Evolutionary conservation across 805 yeast species (phyloP), one percentile per base, ranked within the genome.

Genomic region (Brettanomyces sp.): DNA sequence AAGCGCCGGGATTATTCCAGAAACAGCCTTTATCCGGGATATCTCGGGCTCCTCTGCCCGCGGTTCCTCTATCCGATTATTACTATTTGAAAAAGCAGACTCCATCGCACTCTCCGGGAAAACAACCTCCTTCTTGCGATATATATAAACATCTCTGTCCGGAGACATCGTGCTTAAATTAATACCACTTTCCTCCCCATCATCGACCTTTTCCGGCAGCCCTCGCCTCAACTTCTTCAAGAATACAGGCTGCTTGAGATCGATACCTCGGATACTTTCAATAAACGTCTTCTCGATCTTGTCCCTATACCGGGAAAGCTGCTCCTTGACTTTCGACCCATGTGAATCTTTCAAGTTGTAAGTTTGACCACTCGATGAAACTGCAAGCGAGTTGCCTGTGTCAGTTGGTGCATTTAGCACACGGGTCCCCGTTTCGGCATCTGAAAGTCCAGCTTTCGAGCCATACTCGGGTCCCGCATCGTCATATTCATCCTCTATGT

Each of bases 121-220:
- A 36, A 36, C 38, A 11, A 42, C 36, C 34, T 42, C 33, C 40
- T 42, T 42, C 4, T 39, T 39, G 13, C 40, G 28, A 18, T 42
- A 42, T 5, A 42, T 22, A 30, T 36, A 42, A 7, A 42, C 34
- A 36, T 36, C 33, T 14, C 43, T 22, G 14, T 33, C 35, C 11
- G 32, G 9, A 28, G 32, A 28, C 11, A 1, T 28, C 11, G 32
- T 7, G 32, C 32, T 28, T 28, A 6, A 7, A 28, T 28, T 3
- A 3, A 9, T 9, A 28, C 11, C 32, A 6, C 11, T 28, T 9
- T 28, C 11, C 32, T 28, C 11, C 7, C 32, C 11, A 6, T 28
- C 11, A 6, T 28, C 13, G 7, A 5, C 25, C 38, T 35, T 35
- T 18, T 12, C 22, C 7, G 8, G 38, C 18, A n/a, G 13, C 12